Percentiles rank a stretch among this genome's conserved stretches.
These are phyloP conservation scores for Coix lacrymajobi DNA, from an alignment of 176 grass and related monocot species.

Conservation along the genomic window DNA sequence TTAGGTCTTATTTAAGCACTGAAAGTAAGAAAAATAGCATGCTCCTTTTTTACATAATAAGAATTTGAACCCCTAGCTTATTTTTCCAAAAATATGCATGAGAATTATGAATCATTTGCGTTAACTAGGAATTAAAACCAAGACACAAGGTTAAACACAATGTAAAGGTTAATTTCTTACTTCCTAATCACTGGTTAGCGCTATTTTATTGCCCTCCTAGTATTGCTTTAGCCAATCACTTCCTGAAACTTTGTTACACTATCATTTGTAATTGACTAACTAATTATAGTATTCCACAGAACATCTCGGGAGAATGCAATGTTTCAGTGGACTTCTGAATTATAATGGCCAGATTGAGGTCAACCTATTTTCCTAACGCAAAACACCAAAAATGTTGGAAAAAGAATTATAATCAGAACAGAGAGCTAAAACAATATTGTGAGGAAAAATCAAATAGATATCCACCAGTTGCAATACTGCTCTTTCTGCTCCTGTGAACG, in stretches of 20 bases:
- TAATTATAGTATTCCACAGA: slow-evolving; percentile 1
- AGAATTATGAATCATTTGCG: background rate
- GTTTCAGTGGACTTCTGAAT: background rate
- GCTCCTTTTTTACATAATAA: background rate
- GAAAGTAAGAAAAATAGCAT: background rate
- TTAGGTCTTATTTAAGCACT: background rate
- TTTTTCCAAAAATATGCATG: background rate
- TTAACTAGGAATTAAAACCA: background rate
- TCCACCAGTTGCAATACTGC: slow-evolving; percentile 72
- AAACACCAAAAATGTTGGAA: background rate
- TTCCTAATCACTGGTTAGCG: background rate
- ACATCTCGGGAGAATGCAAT: background rate
- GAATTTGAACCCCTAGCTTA: background rate
- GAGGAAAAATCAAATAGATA: background rate
- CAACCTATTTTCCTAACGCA: background rate
- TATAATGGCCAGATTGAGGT: background rate
- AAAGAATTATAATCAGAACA: background rate
- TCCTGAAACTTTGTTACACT: background rate
- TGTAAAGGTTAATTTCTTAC: background rate
- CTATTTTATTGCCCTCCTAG: background rate
- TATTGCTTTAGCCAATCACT: background rate
- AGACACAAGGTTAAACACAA: background rate
- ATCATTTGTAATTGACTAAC: background rate
- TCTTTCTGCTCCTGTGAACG: slow-evolving; percentile 86
- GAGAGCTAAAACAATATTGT: background rate